Evolutionary conservation across 176 grass and related monocot species (phyloP).

Genomic region (Urochloa ruziziensis): DNA sequence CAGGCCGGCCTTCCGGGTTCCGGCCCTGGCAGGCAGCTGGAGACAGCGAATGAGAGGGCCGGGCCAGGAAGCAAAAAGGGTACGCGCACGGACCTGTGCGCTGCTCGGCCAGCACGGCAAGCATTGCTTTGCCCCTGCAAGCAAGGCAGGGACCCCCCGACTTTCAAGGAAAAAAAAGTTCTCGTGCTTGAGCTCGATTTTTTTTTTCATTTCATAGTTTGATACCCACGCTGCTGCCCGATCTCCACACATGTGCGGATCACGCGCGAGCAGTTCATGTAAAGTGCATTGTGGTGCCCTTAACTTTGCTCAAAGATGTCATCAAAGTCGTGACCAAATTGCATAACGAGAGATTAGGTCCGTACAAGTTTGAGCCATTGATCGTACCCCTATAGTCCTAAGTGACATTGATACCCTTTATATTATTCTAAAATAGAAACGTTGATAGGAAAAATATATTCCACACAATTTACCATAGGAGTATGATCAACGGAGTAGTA

Average conservation of each 20-base stretch:
- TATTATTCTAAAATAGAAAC: neutral
- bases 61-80: neutral
- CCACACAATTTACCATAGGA: too few species aligned
- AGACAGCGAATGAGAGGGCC: neutral
- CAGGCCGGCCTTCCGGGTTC: neutral
- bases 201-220: neutral
- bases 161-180: neutral
- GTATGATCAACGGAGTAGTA: too few species aligned
- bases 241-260: neutral
- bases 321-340: neutral
- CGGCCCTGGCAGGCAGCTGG: neutral
- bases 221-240: too few species aligned
- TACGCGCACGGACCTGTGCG: neutral
- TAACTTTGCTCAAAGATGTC: neutral
- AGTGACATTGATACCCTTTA: neutral
- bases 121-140: neutral
- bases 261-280: neutral
- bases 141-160: neutral
- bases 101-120: slow-evolving; percentile 16
- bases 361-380: neutral
- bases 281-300: neutral
- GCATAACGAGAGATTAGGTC: neutral
- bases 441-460: neutral
- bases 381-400: too few species aligned
- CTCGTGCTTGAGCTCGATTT: neutral